phyloP scores from a whole-genome alignment of 192 early-diverging fungal species.

The Gamsiella multidivaricata region DNA sequence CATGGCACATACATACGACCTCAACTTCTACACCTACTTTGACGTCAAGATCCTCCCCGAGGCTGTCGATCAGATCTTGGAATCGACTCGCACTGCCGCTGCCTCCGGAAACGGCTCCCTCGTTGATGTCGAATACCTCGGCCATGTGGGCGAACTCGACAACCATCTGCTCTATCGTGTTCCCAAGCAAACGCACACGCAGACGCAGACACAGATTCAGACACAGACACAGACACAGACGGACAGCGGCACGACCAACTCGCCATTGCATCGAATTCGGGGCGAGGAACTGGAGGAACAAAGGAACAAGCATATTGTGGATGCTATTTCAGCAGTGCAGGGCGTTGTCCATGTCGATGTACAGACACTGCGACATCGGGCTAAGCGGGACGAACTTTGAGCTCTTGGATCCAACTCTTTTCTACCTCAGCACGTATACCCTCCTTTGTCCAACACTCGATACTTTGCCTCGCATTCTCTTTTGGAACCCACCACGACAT shows the following conservation, averaged over 20 bases:
- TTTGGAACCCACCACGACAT: too few relatives aligned
- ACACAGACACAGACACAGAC: not conserved
- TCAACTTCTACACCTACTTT: slow-evolving; percentile 20
- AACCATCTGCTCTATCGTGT: slow-evolving; percentile 48
- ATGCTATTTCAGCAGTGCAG: slow-evolving; percentile 26
- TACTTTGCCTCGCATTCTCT: too few relatives aligned
- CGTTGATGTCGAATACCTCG: slow-evolving; percentile 35
- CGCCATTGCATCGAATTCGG: not conserved
- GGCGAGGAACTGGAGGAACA: slow-evolving; percentile 26
- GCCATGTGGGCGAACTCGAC: slow-evolving; percentile 36
- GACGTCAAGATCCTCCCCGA: slow-evolving; percentile 42
- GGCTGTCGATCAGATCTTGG: slow-evolving; percentile 22
- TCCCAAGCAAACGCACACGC: slow-evolving; percentile 14
- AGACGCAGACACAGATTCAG: too few relatives aligned
- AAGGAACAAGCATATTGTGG: slow-evolving; percentile 31
- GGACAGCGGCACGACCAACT: not conserved
- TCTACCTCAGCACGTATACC: too few relatives aligned
- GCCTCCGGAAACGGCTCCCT: slow-evolving; percentile 20
- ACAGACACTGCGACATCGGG: slow-evolving; percentile 29
- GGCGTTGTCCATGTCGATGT: slow-evolving; percentile 49
- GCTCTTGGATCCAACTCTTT: too few relatives aligned
- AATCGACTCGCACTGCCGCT: slow-evolving; percentile 20
- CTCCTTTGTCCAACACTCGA: too few relatives aligned
- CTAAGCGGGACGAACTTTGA: slow-evolving; percentile 45
- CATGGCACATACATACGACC: slow-evolving; percentile 19